phyloP scores from a whole-genome alignment of 1,139 yeast genomes.

The Saccharomyces hybrid region DNA sequence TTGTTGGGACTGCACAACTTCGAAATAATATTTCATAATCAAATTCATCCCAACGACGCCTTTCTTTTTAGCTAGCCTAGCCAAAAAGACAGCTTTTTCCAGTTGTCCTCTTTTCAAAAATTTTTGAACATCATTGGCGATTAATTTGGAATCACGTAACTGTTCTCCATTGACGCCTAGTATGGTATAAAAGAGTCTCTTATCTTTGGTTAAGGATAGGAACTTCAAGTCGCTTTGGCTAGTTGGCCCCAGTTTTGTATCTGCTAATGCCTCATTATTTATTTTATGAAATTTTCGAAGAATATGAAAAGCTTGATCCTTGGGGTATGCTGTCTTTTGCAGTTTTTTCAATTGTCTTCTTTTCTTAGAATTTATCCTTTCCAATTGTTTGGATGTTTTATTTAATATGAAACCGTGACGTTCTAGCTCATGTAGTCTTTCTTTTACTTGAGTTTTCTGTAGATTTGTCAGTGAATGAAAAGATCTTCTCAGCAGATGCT shows the following conservation, averaged over 20 bases:
- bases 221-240: slow-evolving; percentile 31
- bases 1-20: slow-evolving; percentile 34
- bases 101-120: slow-evolving; percentile 43
- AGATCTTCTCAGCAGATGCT: neutral
- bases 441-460: slow-evolving; percentile 12
- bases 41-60: slow-evolving; percentile 60
- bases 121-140: slow-evolving; percentile 45
- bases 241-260: slow-evolving; percentile 31
- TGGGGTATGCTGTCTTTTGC: slow-evolving; percentile 28
- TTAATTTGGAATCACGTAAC: slow-evolving; percentile 47
- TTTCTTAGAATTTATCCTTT: slow-evolving; percentile 12
- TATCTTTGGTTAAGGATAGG: slow-evolving; percentile 33
- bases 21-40: slow-evolving; percentile 44
- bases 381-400: slow-evolving; percentile 19
- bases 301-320: slow-evolving; percentile 24
- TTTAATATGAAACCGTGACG: slow-evolving; percentile 11
- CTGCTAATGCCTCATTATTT: slow-evolving; percentile 20
- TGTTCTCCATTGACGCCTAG: slow-evolving; percentile 53
- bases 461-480: neutral
- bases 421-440: slow-evolving; percentile 17
- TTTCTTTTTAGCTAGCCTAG: slow-evolving; percentile 41
- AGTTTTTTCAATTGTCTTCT: slow-evolving; percentile 12
- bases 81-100: slow-evolving; percentile 47
- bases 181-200: slow-evolving; percentile 41
- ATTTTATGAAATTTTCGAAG: slow-evolving; percentile 18